phyloP scores from a whole-genome alignment of 2,329 filamentous ascomycete genomes.

The Nigrograna mackinnonii region DNA sequence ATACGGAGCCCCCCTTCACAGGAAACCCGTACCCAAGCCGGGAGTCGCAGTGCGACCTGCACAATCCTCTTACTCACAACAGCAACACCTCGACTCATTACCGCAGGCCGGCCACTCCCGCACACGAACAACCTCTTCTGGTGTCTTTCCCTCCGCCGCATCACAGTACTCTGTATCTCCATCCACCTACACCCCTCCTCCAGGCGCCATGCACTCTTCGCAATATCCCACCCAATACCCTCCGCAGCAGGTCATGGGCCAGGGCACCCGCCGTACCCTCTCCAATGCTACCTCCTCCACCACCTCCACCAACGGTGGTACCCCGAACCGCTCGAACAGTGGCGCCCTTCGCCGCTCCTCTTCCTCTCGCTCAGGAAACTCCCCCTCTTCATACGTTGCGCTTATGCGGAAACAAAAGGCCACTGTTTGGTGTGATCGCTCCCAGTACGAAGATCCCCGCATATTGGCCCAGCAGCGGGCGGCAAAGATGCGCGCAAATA shows the following conservation, averaged over 20 bases:
- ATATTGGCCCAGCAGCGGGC: conserved; percentile 80
- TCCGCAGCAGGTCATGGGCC: conserved; percentile 13
- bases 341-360: conserved; percentile 70
- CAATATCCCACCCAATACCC: conserved; percentile 37
- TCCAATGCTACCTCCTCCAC: conserved; percentile 75
- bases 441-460: conserved; percentile 89
- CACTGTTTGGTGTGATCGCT: conserved; percentile 96
- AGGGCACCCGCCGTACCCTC: conserved; percentile 57
- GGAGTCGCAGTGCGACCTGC: conserved; percentile 33
- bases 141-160: conserved; percentile 31
- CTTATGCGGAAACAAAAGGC: conserved; percentile 96
- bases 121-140: conserved; percentile 42
- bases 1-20: conserved; percentile 34
- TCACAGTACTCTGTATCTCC: conserved; percentile 20
- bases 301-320: conserved; percentile 62
- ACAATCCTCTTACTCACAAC: conserved; percentile 16
- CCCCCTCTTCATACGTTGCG: conserved; percentile 82
- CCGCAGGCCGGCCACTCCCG: conserved; percentile 36
- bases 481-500: conserved; percentile 82
- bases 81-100: conserved; percentile 21
- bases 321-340: conserved; percentile 52
- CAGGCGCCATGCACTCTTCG: conserved; percentile 27
- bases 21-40: conserved; percentile 38
- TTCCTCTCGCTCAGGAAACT: conserved; percentile 73
- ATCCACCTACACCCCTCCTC: conserved; percentile 16